Base-by-base conservation (phyloP, 106 monocot species). In the Vanilla planifolia region DNA sequence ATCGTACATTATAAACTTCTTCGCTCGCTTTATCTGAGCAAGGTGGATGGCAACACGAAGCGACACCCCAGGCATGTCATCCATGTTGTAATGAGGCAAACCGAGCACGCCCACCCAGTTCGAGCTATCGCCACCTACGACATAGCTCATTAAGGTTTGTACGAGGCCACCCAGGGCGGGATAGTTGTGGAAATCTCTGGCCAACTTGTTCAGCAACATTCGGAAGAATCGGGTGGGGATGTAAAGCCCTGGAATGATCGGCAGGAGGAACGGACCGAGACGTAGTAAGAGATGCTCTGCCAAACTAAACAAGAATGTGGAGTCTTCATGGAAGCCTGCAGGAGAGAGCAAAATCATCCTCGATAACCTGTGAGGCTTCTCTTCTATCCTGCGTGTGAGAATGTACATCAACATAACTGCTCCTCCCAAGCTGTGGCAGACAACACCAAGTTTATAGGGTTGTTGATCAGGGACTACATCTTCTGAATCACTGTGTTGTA, bases 1-100 rank as follows among this genome's bases (percentile, higher is more conserved):
- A 58, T 96, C 96, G 55, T 79, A 96, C 96, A 96, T 91, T 41
- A 74, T 72, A 51, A 96, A 96, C 69, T 62, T 91, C 35, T 66
- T 72, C 2, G 86, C 29, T 27, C 79, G 74, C 59, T 91, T 96
- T 55, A 96, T 84, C 66, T 96, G 96, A 2, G 96, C 91, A 6
- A 96, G 74, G 69, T 96, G 96, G 51, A 96, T 47, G 1, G 79
- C 86, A 5, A 96, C 96, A 44, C 72, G 79, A 10, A 96, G 48
- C 17, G 96, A 91, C 6, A 96, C 81, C 3, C 96, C 96, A 24
- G 96, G 96, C 96, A 96, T 96, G 52, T 96, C 87, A 46, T 91
- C 84, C 84, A 96, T 81, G 71, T 96, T 96, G 46, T 96, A 96
- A 55, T 96, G 96, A 2, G 96, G 91, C 57, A 88, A 71, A 0